Conservation (phyloP, 2,329 filamentous ascomycete genomes). For the Trichoderma koningiopsis region DNA sequence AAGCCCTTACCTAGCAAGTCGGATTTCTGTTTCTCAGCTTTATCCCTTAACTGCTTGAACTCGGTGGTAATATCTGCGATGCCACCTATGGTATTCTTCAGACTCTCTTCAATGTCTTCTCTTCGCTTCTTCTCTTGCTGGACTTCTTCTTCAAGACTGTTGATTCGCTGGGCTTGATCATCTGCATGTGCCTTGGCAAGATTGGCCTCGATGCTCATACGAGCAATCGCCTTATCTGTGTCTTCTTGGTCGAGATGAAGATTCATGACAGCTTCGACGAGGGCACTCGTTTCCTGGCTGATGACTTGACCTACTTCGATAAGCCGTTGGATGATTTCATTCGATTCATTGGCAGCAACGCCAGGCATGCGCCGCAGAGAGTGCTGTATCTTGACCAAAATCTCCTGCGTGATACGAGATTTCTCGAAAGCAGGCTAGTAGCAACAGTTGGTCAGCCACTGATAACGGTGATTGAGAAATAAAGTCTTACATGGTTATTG, state of each 20-base stretch:
- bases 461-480: neutral
- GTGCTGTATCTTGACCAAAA: constrained; percentile 43
- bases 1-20: constrained; percentile 17
- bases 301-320: constrained; percentile 43
- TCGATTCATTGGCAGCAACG: constrained; percentile 40
- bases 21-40: constrained; percentile 28
- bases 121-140: constrained; percentile 38
- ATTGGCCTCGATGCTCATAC: constrained; percentile 45
- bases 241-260: constrained; percentile 43
- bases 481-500: constrained; percentile 42
- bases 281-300: constrained; percentile 44
- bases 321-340: constrained; percentile 40
- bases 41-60: constrained; percentile 37
- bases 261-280: constrained; percentile 44
- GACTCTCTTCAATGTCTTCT: constrained; percentile 34
- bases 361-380: constrained; percentile 45
- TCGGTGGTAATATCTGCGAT: constrained; percentile 35
- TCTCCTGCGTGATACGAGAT: constrained; percentile 39
- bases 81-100: constrained; percentile 35
- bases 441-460: neutral
- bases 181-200: constrained; percentile 40
- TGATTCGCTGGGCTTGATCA: constrained; percentile 39
- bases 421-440: constrained; percentile 41
- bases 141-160: constrained; percentile 38
- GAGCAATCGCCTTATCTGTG: constrained; percentile 42